Percentiles rank a stretch among this genome's conserved stretches.
Evolutionary conservation across 192 early-diverging fungal species (phyloP).

Genomic region (Linnemannia elongata): DNA sequence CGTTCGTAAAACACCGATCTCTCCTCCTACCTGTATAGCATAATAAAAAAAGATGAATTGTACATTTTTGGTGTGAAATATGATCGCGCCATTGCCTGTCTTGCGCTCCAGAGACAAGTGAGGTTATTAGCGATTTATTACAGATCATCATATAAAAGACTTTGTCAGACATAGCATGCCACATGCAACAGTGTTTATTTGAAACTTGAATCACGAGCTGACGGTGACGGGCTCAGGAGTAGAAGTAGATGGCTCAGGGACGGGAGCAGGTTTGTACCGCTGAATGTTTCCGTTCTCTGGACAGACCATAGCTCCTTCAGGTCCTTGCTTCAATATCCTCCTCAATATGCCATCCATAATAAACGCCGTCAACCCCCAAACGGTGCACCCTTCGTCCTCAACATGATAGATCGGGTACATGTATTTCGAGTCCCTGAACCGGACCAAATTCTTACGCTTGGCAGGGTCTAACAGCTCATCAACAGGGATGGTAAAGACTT

Average conservation of each 20-base stretch:
- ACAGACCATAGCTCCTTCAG: slow-evolving; percentile 38
- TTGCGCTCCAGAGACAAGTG: too few relatives aligned
- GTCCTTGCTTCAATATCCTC: slow-evolving; percentile 31
- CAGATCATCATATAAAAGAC: too few relatives aligned
- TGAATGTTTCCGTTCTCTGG: slow-evolving; percentile 39
- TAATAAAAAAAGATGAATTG: too few relatives aligned
- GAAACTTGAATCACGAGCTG: background rate
- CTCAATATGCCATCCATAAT: slow-evolving; percentile 71
- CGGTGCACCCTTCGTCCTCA: slow-evolving; percentile 57
- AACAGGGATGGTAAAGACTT: slow-evolving; percentile 80
- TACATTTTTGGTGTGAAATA: too few relatives aligned
- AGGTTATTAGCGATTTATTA: too few relatives aligned
- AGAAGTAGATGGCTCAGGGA: background rate
- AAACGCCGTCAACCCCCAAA: slow-evolving; percentile 89
- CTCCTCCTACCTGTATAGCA: too few relatives aligned
- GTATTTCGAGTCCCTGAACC: slow-evolving; percentile 68
- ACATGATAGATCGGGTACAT: slow-evolving; percentile 69
- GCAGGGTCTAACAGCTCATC: slow-evolving; percentile 70
- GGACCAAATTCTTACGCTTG: slow-evolving; percentile 44
- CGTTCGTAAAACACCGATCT: too few relatives aligned
- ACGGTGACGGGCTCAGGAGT: background rate
- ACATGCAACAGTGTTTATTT: background rate
- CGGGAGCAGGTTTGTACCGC: slow-evolving; percentile 27
- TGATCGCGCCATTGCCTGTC: too few relatives aligned
- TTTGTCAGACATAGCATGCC: too few relatives aligned